Conservation (phyloP, 495 filamentous ascomycete genomes). For the Massariosphaeria phaeospora region DNA sequence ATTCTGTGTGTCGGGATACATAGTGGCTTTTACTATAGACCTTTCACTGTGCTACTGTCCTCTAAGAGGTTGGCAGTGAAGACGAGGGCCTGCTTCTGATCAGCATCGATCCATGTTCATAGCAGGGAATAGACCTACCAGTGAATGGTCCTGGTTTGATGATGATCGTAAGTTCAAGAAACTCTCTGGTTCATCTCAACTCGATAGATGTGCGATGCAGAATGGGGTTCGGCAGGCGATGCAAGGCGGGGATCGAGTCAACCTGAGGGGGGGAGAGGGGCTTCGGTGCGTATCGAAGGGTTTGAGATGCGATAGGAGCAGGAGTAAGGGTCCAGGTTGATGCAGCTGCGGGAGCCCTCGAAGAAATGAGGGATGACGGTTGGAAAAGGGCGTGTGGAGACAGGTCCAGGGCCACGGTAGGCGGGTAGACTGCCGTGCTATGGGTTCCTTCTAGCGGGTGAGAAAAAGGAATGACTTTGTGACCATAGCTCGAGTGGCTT, state of each 20-base stretch:
- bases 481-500: slow-evolving; percentile 35
- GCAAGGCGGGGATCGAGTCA: slow-evolving; percentile 1
- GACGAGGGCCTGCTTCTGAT: too few species aligned
- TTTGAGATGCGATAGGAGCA: slow-evolving; percentile 27
- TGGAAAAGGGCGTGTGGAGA: slow-evolving; percentile 35
- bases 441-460: slow-evolving; percentile 28
- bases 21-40: slow-evolving; percentile 13
- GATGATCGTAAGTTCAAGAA: not conserved
- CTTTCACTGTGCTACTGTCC: too few species aligned
- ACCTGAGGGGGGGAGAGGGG: not conserved
- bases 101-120: not conserved
- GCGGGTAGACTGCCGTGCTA: slow-evolving; percentile 30
- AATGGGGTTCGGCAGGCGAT: not conserved
- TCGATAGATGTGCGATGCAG: not conserved
- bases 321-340: slow-evolving; percentile 35
- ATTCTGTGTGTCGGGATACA: slow-evolving; percentile 34
- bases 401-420: slow-evolving; percentile 36
- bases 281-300: slow-evolving; percentile 28
- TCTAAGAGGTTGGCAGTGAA: too few species aligned
- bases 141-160: not conserved
- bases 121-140: not conserved
- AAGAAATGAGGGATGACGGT: slow-evolving; percentile 32
- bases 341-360: slow-evolving; percentile 27
- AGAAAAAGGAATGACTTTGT: slow-evolving; percentile 31
- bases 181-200: slow-evolving; percentile 20